Conservation (phyloP, 805 yeast genomes). For the Crinitomyces ghanaensis region DNA sequence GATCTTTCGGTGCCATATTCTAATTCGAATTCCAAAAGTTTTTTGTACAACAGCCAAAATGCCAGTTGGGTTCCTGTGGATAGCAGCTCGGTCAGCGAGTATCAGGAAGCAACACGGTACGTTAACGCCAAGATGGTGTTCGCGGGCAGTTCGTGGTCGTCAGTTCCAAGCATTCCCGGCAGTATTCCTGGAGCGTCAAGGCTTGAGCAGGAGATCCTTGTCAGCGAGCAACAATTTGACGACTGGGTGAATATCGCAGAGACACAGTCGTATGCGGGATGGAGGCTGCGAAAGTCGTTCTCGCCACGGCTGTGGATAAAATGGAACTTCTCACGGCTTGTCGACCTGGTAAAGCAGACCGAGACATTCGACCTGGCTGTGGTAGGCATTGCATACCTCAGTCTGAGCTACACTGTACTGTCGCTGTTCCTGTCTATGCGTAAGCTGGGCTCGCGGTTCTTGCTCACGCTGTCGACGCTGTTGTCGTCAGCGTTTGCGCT, state of each 20-base stretch:
- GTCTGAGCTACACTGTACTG: constrained; percentile 76
- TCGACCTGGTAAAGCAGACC: constrained; percentile 41
- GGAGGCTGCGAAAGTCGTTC: constrained; percentile 21
- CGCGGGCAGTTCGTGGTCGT: constrained; percentile 13
- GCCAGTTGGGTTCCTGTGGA: constrained; percentile 9
- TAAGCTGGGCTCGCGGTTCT: constrained; percentile 68
- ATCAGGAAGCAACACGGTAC: constrained; percentile 11
- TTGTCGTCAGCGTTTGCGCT: constrained; percentile 75
- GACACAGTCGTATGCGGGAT: constrained; percentile 10
- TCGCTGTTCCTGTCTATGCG: constrained; percentile 69
- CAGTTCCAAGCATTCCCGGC: constrained; percentile 12
- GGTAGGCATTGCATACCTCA: constrained; percentile 68
- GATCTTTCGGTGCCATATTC: constrained; percentile 27
- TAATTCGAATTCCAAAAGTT: constrained; percentile 12
- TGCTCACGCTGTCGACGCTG: constrained; percentile 75
- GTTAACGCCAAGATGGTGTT: constrained; percentile 16
- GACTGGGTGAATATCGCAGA: constrained; percentile 22
- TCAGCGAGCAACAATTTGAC: constrained; percentile 19
- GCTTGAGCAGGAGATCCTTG: constrained; percentile 13
- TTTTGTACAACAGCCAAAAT: constrained; percentile 11
- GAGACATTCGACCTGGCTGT: constrained; percentile 77
- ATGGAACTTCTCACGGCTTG: constrained; percentile 24
- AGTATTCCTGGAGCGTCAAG: constrained; percentile 10
- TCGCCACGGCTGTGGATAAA: constrained; percentile 28
- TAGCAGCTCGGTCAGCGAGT: constrained; percentile 1